Conservation (phyloP, 1,139 yeast species). For the Hansenula anomala region DNA sequence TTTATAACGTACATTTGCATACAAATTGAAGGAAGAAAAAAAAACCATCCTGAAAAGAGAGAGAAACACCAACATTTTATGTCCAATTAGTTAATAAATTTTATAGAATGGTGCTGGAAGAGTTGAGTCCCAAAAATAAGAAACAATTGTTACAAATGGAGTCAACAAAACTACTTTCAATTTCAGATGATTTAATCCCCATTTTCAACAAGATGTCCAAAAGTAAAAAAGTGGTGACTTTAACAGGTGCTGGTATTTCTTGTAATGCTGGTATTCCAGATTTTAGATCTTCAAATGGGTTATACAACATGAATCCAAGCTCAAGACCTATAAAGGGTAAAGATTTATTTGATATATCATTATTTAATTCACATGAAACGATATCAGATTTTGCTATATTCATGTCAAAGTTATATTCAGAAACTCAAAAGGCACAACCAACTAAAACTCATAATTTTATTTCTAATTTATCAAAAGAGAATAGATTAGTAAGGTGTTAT, state of each 20-base stretch:
- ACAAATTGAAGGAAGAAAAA: too few relatives aligned
- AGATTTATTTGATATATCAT: conserved; percentile 82
- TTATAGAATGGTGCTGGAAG: too few relatives aligned
- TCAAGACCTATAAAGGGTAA: conserved; percentile 67
- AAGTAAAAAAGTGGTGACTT: conserved; percentile 46
- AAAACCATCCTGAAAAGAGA: too few relatives aligned
- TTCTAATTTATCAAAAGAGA: conserved; percentile 55
- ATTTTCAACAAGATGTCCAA: conserved; percentile 4
- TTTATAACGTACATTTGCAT: background rate
- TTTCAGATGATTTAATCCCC: background rate
- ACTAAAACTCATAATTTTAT: conserved; percentile 84
- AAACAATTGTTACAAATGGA: background rate
- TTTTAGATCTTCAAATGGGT: conserved; percentile 79
- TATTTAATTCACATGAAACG: conserved; percentile 65
- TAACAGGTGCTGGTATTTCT: conserved; percentile 95
- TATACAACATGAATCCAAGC: conserved; percentile 68
- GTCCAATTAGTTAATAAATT: too few relatives aligned
- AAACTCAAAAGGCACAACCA: conserved; percentile 63
- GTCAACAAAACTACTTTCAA: background rate
- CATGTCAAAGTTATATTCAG: conserved; percentile 49
- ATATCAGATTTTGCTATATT: conserved; percentile 60
- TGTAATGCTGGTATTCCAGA: conserved; percentile 98
- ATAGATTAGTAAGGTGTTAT: conserved; percentile 75
- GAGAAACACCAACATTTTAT: too few relatives aligned
- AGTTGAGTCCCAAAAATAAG: too few relatives aligned